phyloP scores from a whole-genome alignment of 208 protist species.

The Crithidia sp. region DNA sequence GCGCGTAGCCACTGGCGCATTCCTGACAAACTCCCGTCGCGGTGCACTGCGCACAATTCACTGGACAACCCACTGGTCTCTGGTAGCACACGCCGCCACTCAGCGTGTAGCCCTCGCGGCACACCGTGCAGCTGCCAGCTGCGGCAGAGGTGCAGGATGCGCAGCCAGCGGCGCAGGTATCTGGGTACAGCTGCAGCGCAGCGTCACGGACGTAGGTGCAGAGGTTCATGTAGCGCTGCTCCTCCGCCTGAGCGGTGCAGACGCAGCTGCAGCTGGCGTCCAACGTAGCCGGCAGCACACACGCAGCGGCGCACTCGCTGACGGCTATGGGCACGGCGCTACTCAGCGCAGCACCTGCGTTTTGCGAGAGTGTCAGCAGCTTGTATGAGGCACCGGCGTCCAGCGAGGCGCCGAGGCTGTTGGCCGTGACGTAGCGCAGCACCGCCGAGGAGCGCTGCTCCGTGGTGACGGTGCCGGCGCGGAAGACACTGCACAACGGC shows the following conservation, averaged over 20 bases:
- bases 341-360: too few relatives aligned
- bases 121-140: background rate
- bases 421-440: slow-evolving; percentile 3
- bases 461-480: background rate
- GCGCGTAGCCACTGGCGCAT: background rate
- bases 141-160: background rate
- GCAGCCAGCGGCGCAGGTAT: background rate
- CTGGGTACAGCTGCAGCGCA: slow-evolving; percentile 1
- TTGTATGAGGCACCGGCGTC: background rate
- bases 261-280: slow-evolving; percentile 1
- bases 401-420: background rate
- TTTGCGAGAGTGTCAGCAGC: background rate
- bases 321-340: background rate
- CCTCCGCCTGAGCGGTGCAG: background rate
- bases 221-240: background rate
- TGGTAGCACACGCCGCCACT: background rate
- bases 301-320: background rate
- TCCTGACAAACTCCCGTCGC: background rate
- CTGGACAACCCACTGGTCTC: background rate
- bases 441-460: background rate
- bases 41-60: background rate
- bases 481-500: background rate
- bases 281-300: background rate
- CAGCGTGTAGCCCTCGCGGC: slow-evolving; percentile 1
- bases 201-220: slow-evolving; percentile 2